Conservation (phyloP, 192 early-diverging fungal species). For the Allomyces javanicus region DNA sequence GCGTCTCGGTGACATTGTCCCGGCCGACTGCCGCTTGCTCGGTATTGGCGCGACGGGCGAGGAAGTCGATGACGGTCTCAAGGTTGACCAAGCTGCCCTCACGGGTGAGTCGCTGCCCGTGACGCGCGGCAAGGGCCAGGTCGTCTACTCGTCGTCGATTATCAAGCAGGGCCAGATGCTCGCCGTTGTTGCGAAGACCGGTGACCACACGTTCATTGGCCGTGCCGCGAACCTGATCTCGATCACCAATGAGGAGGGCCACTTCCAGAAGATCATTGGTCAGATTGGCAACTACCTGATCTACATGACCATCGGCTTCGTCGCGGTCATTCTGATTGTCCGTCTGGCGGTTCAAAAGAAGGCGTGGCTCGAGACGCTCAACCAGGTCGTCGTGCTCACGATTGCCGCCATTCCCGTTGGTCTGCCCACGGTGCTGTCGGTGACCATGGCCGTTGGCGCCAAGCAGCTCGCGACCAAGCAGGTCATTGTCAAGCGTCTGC, state of each 20-base stretch:
- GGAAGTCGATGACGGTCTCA: slow-evolving; percentile 50
- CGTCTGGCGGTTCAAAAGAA: slow-evolving; percentile 29
- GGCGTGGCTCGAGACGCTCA: slow-evolving; percentile 39
- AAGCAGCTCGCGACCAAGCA: slow-evolving; percentile 66
- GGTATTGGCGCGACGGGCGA: slow-evolving; percentile 60
- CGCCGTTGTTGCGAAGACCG: slow-evolving; percentile 81
- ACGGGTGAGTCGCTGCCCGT: slow-evolving; percentile 89
- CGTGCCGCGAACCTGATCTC: slow-evolving; percentile 83
- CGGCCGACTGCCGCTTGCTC: slow-evolving; percentile 69
- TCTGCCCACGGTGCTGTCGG: slow-evolving; percentile 78
- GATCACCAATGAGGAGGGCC: slow-evolving; percentile 78
- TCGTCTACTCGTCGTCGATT: slow-evolving; percentile 79
- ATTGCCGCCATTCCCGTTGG: slow-evolving; percentile 88
- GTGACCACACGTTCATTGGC: slow-evolving; percentile 82
- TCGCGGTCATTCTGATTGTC: slow-evolving; percentile 61
- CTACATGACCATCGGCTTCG: slow-evolving; percentile 53
- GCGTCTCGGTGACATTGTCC: slow-evolving; percentile 84
- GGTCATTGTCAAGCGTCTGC: slow-evolving; percentile 82
- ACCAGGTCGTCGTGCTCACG: slow-evolving; percentile 62
- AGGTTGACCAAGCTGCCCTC: slow-evolving; percentile 83
- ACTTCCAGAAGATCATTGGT: slow-evolving; percentile 92
- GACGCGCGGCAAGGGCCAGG: slow-evolving; percentile 55
- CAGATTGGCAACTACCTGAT: slow-evolving; percentile 85
- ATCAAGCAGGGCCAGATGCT: slow-evolving; percentile 91
- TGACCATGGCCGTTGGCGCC: slow-evolving; percentile 88